Evolutionary conservation across 345 rosid species (phyloP).

Genomic region (Lepidium sativum): DNA sequence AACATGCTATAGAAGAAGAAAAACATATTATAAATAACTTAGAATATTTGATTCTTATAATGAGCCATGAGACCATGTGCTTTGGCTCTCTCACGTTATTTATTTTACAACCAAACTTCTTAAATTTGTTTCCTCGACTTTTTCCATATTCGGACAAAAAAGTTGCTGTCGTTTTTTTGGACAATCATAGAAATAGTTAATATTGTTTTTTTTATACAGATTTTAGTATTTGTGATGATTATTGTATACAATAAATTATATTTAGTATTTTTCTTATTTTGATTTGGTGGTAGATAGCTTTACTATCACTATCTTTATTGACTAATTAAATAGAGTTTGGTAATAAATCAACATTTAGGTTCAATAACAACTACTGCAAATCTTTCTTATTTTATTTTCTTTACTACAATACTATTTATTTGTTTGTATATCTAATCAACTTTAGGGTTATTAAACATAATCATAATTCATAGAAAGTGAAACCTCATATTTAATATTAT

Average conservation of each 20-base stretch:
- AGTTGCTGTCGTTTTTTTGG: slow-evolving; percentile 11
- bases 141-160: slow-evolving; percentile 14
- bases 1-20: slow-evolving; percentile 7
- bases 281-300: neutral
- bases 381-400: neutral
- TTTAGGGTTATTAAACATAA: too few relatives aligned
- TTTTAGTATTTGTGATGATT: too few relatives aligned
- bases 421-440: neutral
- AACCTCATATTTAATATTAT: too few relatives aligned
- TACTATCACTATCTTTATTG: neutral
- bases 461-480: too few relatives aligned
- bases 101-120: slow-evolving; percentile 5
- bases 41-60: slow-evolving; percentile 6
- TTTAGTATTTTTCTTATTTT: neutral
- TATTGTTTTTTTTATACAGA: too few relatives aligned
- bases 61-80: slow-evolving; percentile 23
- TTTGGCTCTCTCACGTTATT: slow-evolving; percentile 1
- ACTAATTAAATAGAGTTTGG: slow-evolving; percentile 11
- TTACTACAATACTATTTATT: neutral
- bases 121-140: neutral
- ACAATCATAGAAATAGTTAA: neutral
- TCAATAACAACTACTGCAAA: slow-evolving; percentile 5
- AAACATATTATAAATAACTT: neutral
- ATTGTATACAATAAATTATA: too few relatives aligned
- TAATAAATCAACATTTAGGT: slow-evolving; percentile 17